Conservation (phyloP, 306 rosid species). For the Calophaca sinica region DNA sequence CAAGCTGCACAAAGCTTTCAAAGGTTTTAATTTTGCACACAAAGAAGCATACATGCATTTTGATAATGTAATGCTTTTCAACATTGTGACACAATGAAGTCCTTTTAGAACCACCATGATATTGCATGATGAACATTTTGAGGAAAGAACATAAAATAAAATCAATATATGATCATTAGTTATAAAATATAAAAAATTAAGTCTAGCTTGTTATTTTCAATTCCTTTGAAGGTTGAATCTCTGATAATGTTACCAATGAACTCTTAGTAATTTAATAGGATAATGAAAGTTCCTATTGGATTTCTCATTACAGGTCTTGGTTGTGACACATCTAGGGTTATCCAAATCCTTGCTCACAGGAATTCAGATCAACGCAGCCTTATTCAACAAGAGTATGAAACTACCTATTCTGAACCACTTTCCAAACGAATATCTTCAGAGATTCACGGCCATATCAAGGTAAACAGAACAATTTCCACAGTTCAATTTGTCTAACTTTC, state of each 20-base stretch:
- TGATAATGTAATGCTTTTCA: neutral
- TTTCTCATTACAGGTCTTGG: slow-evolving; percentile 59
- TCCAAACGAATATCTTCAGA: slow-evolving; percentile 64
- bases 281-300: neutral
- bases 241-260: no score
- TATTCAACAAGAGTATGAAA: slow-evolving; percentile 74
- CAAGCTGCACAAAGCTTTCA: slow-evolving; percentile 71
- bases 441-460: slow-evolving; percentile 72
- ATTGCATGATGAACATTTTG: neutral
- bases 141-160: neutral
- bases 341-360: slow-evolving; percentile 75
- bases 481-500: neutral
- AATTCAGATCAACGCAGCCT: slow-evolving; percentile 64
- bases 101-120: neutral
- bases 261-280: no score
- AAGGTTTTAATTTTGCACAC: slow-evolving; percentile 53
- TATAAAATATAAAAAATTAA: no score
- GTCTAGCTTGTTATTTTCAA: no score
- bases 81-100: neutral
- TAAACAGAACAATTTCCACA: neutral
- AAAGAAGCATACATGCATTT: neutral
- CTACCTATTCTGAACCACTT: slow-evolving; percentile 60
- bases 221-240: no score
- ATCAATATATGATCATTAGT: neutral
- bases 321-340: slow-evolving; percentile 63